Base-by-base conservation (phyloP, 2,329 filamentous ascomycete species). In the Pseudofabraea citricarpa region DNA sequence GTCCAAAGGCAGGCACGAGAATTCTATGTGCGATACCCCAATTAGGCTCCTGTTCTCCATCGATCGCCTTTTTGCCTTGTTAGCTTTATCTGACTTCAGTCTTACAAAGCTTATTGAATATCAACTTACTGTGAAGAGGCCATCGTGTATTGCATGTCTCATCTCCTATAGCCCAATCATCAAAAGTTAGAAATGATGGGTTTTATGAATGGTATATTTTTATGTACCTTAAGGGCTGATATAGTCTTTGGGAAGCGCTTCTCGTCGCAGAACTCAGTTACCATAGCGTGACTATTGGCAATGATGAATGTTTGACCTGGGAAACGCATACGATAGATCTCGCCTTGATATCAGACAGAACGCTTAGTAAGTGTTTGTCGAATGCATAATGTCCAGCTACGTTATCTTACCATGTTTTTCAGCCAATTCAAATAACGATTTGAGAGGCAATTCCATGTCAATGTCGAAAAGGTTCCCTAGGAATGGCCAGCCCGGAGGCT, bases 1-100 rank as follows among this genome's bases (percentile, higher is more conserved):
- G 84, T 0, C 83, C 83, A 58, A 88, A 87, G 2, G 81, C 82
- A 35, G 83, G 81, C 50, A 83, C 73, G 40, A 87, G 65, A 10
- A 81, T 64, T n/a, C 79, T 67, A 54, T 85, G 75, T 20, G 84
- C 82, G 48, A 81, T 73, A 15, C 73, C 77, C 82, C 82, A 85
- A 53, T 79, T 79, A 43, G 68, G 65, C 49, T 77, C 73, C 3
- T 70, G 68, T 19, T n/a, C n/a, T n/a, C n/a, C n/a, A n/a, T n/a
- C n/a, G n/a, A n/a, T n/a, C n/a, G n/a, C n/a, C n/a, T n/a, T n/a
- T n/a, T n/a, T n/a, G n/a, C n/a, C n/a, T n/a, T n/a, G n/a, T n/a
- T n/a, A n/a, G n/a, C n/a, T n/a, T n/a, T n/a, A n/a, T n/a, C n/a
- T n/a, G n/a, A n/a, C n/a, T n/a, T n/a, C n/a, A n/a, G n/a, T n/a